Base-by-base conservation (phyloP, 1,284 basidiomycete species). In the Ceratobasidium sp. region DNA sequence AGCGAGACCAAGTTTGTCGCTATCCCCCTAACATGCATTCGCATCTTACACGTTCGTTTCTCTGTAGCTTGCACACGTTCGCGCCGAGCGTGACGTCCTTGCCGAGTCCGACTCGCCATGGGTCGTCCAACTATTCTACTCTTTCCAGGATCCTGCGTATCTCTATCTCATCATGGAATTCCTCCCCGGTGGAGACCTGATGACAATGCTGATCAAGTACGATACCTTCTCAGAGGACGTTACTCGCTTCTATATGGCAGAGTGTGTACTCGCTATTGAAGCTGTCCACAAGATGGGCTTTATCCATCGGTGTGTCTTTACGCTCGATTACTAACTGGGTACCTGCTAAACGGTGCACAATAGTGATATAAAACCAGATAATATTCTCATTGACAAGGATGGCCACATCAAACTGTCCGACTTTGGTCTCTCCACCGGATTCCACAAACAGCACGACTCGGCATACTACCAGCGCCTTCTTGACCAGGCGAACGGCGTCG, bases 201-300 rank as follows among this genome's bases (percentile, higher is more conserved):
- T 99, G 97, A 93, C 91, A 44, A 99, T 98, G 97, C 86, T 99
- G 76, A 99, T 99, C 91, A 98, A 98, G 83, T 98, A 99, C 82
- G 97, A 99, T 81, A 95, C 97, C 0, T 99, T 99, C 83, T 95
- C 94, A 9, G 97, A 99, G 82, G 97, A 99, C 80, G 97, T 99
- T 46, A 98, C 96, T 41, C 91, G 98, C 72, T 99, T 99, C 84
- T 99, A 99, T 83, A 98, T 99, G 89, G 97, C 97, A 50, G 97
- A 99, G 83, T 98, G 96, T 81, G 95, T 98, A 71, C 86, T 99
- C 41, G 97, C 97, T 23, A 96, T 99, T 75, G 97, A 99, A 81
- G 97, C 96, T 0, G 97, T 99, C 1, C 97, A 99, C 83, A 95
- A 95, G 78, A 89, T 99, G 26, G 97, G 97, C n/a, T 99, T 98